phyloP scores from a whole-genome alignment of 2,329 filamentous ascomycete species.

The Scolecobasidium constrictum region DNA sequence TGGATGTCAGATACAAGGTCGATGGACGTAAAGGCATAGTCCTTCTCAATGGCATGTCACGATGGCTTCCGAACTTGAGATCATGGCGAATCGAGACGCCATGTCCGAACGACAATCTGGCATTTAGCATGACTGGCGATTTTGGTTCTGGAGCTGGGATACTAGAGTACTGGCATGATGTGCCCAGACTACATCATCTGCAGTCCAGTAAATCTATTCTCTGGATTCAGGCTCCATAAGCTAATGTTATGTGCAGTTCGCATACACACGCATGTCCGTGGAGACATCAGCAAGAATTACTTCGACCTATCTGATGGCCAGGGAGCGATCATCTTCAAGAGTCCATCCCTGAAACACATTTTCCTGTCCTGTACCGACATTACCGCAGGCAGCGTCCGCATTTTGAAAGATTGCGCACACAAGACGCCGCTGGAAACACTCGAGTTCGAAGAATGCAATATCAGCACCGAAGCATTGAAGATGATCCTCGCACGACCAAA shows the following conservation, averaged over 20 bases:
- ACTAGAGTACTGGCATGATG: not conserved
- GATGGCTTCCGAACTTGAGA: slow-evolving; percentile 4
- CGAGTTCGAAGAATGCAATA: slow-evolving; percentile 26
- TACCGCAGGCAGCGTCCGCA: not conserved
- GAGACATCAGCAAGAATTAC: not conserved
- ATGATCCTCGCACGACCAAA: slow-evolving; percentile 21
- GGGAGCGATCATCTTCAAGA: slow-evolving; percentile 10
- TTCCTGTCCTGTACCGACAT: not conserved
- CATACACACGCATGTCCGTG: not conserved
- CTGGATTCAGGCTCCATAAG: too few relatives aligned
- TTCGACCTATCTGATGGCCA: not conserved
- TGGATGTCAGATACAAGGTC: slow-evolving; percentile 21
- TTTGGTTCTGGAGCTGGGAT: not conserved
- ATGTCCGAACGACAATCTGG: slow-evolving; percentile 13
- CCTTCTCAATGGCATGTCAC: slow-evolving; percentile 18
- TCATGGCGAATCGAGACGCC: not conserved
- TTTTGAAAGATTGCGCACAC: slow-evolving; percentile 18
- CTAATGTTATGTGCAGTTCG: not conserved
- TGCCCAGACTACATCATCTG: not conserved
- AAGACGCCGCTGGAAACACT: slow-evolving; percentile 20
- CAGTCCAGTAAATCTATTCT: too few relatives aligned
- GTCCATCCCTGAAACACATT: not conserved
- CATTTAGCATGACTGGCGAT: not conserved
- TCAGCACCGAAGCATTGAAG: slow-evolving; percentile 19
- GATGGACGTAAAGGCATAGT: slow-evolving; percentile 19